These are phyloP conservation scores for Hyphopichia khmerensis DNA, from an alignment of 1,139 yeast species.

Conservation along the genomic window DNA sequence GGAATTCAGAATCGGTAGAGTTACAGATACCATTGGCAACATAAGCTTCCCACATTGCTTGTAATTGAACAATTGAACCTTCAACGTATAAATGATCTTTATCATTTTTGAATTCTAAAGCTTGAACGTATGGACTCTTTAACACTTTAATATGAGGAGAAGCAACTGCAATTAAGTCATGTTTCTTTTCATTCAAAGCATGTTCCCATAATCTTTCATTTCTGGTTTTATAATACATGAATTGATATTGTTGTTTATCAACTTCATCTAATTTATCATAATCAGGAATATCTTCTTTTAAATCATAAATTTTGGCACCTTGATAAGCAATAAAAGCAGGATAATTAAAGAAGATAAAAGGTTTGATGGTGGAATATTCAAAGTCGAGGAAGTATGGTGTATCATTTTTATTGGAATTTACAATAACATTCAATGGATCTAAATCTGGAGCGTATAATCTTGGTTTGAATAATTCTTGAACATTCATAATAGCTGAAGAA, in stretches of 20 bases:
- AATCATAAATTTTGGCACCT: slow-evolving; percentile 80
- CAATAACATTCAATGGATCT: slow-evolving; percentile 83
- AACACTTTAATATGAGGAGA: slow-evolving; percentile 73
- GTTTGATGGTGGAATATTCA: slow-evolving; percentile 77
- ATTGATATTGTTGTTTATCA: slow-evolving; percentile 78
- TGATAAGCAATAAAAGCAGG: slow-evolving; percentile 84
- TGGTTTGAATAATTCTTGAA: slow-evolving; percentile 65
- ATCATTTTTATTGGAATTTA: slow-evolving; percentile 35
- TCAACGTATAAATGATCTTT: slow-evolving; percentile 67
- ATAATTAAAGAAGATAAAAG: slow-evolving; percentile 72
- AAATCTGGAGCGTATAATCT: slow-evolving; percentile 78
- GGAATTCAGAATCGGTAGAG: slow-evolving; percentile 48
- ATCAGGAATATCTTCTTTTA: slow-evolving; percentile 71
- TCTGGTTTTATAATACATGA: slow-evolving; percentile 85
- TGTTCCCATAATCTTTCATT: slow-evolving; percentile 88
- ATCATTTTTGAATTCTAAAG: slow-evolving; percentile 60
- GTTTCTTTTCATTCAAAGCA: slow-evolving; percentile 62
- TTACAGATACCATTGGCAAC: slow-evolving; percentile 60
- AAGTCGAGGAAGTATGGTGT: slow-evolving; percentile 67
- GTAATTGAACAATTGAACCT: slow-evolving; percentile 68
- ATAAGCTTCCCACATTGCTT: slow-evolving; percentile 73
- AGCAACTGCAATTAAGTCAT: slow-evolving; percentile 72
- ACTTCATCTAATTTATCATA: slow-evolving; percentile 64
- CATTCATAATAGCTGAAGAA: slow-evolving; percentile 56
- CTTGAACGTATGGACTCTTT: slow-evolving; percentile 65